Evolutionary conservation across 805 yeast genomes (phyloP).

Genomic region (Kuraishia ogatae): DNA sequence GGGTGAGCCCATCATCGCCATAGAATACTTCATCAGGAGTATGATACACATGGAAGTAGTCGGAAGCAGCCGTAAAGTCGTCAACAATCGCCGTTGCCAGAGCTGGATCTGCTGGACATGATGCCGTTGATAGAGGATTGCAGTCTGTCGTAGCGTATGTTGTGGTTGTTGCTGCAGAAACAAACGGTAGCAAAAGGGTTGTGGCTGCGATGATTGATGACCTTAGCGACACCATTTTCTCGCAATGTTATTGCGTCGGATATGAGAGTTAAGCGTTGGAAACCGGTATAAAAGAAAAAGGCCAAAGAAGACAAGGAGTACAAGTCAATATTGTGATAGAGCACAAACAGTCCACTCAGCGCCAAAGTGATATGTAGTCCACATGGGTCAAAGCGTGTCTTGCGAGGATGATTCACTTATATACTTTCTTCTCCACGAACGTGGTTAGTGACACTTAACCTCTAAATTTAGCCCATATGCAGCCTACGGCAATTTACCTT

Average conservation of each 20-base stretch:
- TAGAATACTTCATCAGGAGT: constrained; percentile 37
- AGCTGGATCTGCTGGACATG: constrained; percentile 42
- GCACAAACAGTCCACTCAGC: too few species aligned
- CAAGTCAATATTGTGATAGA: neutral
- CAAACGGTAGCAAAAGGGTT: neutral
- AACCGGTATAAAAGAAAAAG: neutral
- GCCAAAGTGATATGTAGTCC: too few species aligned
- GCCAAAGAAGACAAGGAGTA: neutral
- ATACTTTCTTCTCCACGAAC: neutral
- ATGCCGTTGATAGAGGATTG: constrained; percentile 20
- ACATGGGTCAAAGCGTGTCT: neutral
- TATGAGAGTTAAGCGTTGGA: neutral
- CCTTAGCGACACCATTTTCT: neutral
- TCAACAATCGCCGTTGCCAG: constrained; percentile 46
- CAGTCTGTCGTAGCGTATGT: constrained; percentile 15
- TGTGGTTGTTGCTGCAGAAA: constrained; percentile 5
- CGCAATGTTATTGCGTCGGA: neutral
- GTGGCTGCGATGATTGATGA: neutral
- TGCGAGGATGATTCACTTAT: neutral
- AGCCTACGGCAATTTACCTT: neutral
- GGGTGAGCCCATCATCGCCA: constrained; percentile 47
- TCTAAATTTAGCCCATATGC: neutral
- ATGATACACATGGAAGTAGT: constrained; percentile 32
- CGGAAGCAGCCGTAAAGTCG: constrained; percentile 40
- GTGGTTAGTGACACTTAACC: neutral